Conservation (phyloP, 179 eudicot species). For the Actinidia arguta region DNA sequence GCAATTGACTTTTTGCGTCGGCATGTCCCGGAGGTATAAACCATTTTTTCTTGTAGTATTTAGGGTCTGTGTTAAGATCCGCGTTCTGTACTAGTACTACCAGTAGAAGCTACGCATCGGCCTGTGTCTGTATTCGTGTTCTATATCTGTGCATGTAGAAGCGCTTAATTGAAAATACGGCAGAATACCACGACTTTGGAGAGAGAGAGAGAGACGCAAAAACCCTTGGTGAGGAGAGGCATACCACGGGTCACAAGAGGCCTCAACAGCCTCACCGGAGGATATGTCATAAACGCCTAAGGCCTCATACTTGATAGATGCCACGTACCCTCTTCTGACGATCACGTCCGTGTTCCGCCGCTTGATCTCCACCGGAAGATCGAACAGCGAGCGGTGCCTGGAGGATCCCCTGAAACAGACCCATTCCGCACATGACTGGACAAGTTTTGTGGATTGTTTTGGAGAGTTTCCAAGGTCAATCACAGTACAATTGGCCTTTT, state of each 20-base stretch:
- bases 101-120: too few relatives aligned
- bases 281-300: constrained; percentile 43
- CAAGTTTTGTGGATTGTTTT: constrained; percentile 23
- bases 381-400: constrained; percentile 36
- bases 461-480: constrained; percentile 50
- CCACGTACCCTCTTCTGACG: constrained; percentile 42
- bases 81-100: too few relatives aligned
- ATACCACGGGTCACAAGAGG: constrained; percentile 40
- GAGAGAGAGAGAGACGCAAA: neutral
- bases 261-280: constrained; percentile 27
- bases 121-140: too few relatives aligned
- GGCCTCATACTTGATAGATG: constrained; percentile 35
- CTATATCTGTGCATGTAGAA: too few relatives aligned
- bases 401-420: constrained; percentile 45
- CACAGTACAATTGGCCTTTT: too few relatives aligned
- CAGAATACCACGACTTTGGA: too few relatives aligned
- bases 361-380: constrained; percentile 47
- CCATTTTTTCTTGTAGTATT: too few relatives aligned
- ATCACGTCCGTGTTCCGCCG: constrained; percentile 35
- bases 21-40: too few relatives aligned
- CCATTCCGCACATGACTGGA: constrained; percentile 39
- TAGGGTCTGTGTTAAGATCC: too few relatives aligned
- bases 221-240: constrained; percentile 45
- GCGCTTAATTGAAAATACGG: too few relatives aligned
- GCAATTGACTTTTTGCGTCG: too few relatives aligned